Base-by-base conservation (phyloP, 1,139 yeast genomes). In the Saccharomyces pastorianus region DNA sequence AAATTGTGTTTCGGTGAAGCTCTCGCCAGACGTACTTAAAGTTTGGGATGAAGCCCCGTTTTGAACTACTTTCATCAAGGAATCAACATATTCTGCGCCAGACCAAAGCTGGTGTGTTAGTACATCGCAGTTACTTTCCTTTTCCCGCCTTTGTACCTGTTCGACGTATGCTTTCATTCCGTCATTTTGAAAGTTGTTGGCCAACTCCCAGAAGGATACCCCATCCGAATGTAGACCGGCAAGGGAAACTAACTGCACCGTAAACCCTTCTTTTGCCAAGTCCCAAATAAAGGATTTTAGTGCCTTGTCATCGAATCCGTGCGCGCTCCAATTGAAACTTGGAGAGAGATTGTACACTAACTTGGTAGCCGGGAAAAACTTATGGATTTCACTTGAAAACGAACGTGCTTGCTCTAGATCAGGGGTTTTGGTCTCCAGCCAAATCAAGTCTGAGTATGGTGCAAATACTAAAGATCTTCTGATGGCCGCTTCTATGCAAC, bases 21-120 rank as follows among this genome's bases (percentile, higher is more conserved):
- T 80, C 25, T 71, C 70, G 7, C 83, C 82, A 3, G 72, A 68
- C 8, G 78, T 71, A 48, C 77, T 73, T 42, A 60, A 55, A 6
- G 81, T 77, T 55, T 68, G 68, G 0, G 76, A 69, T 11, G 77
- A 70, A 11, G 78, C 73, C 2, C 82, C 81, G 50, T 76, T 73
- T 54, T 75, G 74, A 7, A 77, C 76, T 14, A 75, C 68, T 44
- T 71, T 70, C 56, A 78, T 69, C 38, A 80, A 67, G n/a, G 76
- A 71, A 59, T 80, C 84, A 46, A 75, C 68, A 60, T 78, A 78
- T 59, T 77, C 77, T 14, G 82, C 82, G 6, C 84, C 84, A 4
- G 82, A 77, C 84, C 84, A 80, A 59, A 75, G 77, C 64, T 80
- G 84, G 61, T 80, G 84, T 6, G 82, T 80, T 58, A 80, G 68